Conservation (phyloP, 352 stramenopile species). For the Phytophthora pinifolia region DNA sequence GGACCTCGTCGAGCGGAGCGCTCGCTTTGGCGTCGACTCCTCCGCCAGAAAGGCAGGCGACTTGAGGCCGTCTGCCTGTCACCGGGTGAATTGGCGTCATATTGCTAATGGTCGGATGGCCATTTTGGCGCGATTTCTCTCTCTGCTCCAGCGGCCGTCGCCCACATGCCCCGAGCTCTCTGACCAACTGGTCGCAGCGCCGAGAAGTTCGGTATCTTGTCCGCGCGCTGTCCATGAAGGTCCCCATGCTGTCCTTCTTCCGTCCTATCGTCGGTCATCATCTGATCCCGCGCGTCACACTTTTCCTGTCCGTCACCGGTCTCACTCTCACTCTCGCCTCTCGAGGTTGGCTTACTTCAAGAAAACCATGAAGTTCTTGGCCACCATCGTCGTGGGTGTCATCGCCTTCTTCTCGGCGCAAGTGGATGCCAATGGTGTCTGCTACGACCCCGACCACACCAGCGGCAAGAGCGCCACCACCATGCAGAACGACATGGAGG, state of each 20-base stretch:
- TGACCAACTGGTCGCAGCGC: slow-evolving; percentile 14
- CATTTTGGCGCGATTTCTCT: background rate
- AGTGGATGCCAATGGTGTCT: slow-evolving; percentile 64
- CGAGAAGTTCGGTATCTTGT: slow-evolving; percentile 20
- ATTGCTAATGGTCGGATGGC: slow-evolving; percentile 13
- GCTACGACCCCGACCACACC: slow-evolving; percentile 65
- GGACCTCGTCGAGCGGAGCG: slow-evolving; percentile 4
- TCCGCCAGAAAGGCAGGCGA: slow-evolving; percentile 5
- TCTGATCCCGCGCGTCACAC: slow-evolving; percentile 4
- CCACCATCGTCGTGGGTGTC: slow-evolving; percentile 32
- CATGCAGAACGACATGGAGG: slow-evolving; percentile 45
- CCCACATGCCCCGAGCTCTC: slow-evolving; percentile 4
- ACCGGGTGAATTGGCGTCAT: slow-evolving; percentile 11
- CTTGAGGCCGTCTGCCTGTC: slow-evolving; percentile 16
- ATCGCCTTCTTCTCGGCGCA: slow-evolving; percentile 36
- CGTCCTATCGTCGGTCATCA: slow-evolving; percentile 20
- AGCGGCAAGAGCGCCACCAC: slow-evolving; percentile 35
- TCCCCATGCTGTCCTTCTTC: slow-evolving; percentile 13
- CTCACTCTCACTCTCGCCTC: slow-evolving; percentile 33
- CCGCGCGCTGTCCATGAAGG: slow-evolving; percentile 21
- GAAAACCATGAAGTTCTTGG: slow-evolving; percentile 45
- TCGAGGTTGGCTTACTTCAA: slow-evolving; percentile 6
- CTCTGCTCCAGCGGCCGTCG: background rate
- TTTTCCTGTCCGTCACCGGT: slow-evolving; percentile 23
- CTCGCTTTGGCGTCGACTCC: background rate